phyloP scores from a whole-genome alignment of 2,329 filamentous ascomycete genomes.

The Ceratocystis variospora region DNA sequence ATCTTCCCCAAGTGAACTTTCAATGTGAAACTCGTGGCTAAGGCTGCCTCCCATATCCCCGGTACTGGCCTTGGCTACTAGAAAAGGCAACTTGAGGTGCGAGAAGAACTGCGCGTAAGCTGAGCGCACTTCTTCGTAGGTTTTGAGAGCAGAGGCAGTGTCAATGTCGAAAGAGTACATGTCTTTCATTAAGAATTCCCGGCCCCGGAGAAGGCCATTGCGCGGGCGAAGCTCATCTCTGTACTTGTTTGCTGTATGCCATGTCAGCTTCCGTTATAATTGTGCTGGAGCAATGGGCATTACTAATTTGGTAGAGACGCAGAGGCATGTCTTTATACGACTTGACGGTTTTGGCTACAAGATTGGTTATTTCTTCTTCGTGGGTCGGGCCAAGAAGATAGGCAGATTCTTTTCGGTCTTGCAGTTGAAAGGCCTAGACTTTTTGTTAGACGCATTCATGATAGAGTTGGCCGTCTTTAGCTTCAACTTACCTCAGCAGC shows the following conservation, averaged over 20 bases:
- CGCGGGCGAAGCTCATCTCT: slow-evolving; percentile 81
- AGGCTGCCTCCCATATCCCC: slow-evolving; percentile 90
- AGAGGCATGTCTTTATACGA: slow-evolving; percentile 81
- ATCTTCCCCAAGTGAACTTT: slow-evolving; percentile 70
- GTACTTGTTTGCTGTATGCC: slow-evolving; percentile 65
- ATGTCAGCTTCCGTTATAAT: neutral
- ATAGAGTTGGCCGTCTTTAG: neutral
- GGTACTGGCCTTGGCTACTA: slow-evolving; percentile 79
- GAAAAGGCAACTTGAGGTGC: slow-evolving; percentile 67
- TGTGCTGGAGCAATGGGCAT: slow-evolving; percentile 23
- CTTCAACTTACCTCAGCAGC: slow-evolving; percentile 48
- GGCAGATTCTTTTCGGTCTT: slow-evolving; percentile 60
- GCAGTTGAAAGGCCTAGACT: slow-evolving; percentile 58
- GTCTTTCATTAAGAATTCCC: slow-evolving; percentile 97
- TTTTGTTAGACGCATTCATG: neutral
- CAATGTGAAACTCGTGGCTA: slow-evolving; percentile 90
- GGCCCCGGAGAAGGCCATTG: slow-evolving; percentile 71
- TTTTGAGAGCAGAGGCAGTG: slow-evolving; percentile 53
- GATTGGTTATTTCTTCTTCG: slow-evolving; percentile 83
- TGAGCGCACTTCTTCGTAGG: slow-evolving; percentile 59
- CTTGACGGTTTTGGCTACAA: slow-evolving; percentile 58
- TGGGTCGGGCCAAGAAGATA: slow-evolving; percentile 84
- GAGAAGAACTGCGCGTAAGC: slow-evolving; percentile 68
- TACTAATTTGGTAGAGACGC: slow-evolving; percentile 79
- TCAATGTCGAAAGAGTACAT: slow-evolving; percentile 84